These are phyloP conservation scores for Rhodamnia argentea DNA, from an alignment of 345 rosid species.

Conservation along the genomic window DNA sequence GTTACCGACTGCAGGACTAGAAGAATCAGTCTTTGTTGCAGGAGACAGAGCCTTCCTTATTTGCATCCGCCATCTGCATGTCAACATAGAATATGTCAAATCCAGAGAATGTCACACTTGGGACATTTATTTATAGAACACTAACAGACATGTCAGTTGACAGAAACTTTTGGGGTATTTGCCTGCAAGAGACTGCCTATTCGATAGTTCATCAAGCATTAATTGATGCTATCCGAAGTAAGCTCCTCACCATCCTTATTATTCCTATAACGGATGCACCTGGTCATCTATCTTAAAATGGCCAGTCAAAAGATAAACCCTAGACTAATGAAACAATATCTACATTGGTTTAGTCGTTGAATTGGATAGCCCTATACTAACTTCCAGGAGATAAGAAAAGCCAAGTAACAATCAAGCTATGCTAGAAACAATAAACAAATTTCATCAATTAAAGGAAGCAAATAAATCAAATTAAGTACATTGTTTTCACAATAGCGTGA, in stretches of 20 bases:
- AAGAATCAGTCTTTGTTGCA: conserved; percentile 36
- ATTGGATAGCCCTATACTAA: not conserved
- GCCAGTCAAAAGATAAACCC: not conserved
- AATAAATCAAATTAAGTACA: not conserved
- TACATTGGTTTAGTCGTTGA: not conserved
- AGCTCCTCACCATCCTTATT: not conserved
- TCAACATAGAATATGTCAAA: not conserved
- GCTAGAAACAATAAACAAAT: not conserved
- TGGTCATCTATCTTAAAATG: not conserved
- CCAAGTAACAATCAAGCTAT: not conserved
- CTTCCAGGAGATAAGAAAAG: not conserved
- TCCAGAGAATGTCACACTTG: not conserved
- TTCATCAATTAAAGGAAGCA: not conserved
- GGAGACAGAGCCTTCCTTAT: conserved; percentile 70
- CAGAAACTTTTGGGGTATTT: not conserved
- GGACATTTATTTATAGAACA: not conserved
- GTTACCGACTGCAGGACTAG: conserved; percentile 19
- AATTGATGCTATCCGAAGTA: not conserved
- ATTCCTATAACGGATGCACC: not conserved
- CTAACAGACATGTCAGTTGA: not conserved
- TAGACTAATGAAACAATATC: not conserved
- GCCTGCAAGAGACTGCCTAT: not conserved
- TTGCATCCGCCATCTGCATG: conserved; percentile 79
- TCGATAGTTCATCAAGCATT: not conserved
- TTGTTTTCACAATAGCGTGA: not conserved